phyloP scores from a whole-genome alignment of 345 rosid genomes.

The Acer campestre region DNA sequence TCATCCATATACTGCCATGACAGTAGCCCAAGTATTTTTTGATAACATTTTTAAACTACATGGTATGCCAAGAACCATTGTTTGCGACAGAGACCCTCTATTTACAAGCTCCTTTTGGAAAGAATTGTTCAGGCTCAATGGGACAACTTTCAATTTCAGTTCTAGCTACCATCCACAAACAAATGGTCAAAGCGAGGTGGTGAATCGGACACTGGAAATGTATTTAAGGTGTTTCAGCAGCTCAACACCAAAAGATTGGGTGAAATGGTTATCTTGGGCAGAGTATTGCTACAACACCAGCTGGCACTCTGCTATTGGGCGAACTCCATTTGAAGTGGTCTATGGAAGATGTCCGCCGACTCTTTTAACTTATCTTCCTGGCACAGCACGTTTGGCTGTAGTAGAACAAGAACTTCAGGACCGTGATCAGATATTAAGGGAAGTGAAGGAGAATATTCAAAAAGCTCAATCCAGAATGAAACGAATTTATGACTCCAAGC shows the following conservation, averaged over 20 bases:
- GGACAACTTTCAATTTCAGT: not conserved
- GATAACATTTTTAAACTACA: not conserved
- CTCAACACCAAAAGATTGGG: not conserved
- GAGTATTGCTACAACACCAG: not conserved
- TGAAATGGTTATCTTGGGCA: not conserved
- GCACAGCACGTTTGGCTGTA: not conserved
- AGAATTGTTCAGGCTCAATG: not conserved
- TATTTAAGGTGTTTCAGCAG: not conserved
- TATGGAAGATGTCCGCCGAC: not conserved
- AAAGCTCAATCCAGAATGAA: not conserved
- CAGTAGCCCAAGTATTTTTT: not conserved
- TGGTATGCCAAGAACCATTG: not conserved
- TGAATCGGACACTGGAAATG: not conserved
- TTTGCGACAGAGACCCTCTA: not conserved
- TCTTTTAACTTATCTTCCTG: not conserved
- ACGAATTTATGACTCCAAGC: not conserved
- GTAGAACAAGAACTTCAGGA: not conserved
- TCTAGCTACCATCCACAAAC: not conserved
- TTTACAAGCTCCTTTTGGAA: not conserved
- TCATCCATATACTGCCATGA: too few species aligned
- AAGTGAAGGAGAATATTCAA: not conserved
- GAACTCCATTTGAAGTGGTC: slow-evolving; percentile 3
- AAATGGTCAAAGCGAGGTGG: not conserved
- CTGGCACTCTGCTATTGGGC: not conserved
- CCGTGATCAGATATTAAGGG: not conserved